Evolutionary conservation across 2,329 filamentous ascomycete genomes (phyloP), one percentile per base, ranked within the genome.

Genomic region (Fusarium armeniacum): DNA sequence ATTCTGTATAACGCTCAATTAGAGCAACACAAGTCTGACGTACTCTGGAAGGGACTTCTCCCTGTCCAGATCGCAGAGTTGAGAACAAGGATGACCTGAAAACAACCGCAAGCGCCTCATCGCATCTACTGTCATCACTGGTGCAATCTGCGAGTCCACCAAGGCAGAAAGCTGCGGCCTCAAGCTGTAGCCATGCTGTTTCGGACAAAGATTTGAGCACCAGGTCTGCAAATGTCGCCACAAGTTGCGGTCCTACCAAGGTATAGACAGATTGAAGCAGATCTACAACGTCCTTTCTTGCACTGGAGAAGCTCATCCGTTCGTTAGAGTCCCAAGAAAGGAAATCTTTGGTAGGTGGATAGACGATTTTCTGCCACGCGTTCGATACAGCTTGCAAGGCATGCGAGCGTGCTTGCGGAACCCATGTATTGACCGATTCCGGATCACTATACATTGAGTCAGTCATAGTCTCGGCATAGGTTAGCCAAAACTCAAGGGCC

Each of bases 401-500:
- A 35, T 90, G 84, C 10, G 82, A 79, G 51, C 89, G 84, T 3
- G 90, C 89, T 10, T 83, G 78, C 10, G 82, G 79, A 50, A 90
- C 83, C 90, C 90, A 93, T 9, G 79, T 71, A 4, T 82, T 78
- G 7, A 81, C 79, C 6, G 79, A 76, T 6, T 80, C 79, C 26
- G 85, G 82, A n/a, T 83, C 83, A 2, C 85, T 84, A 64, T 84
- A 87, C 46, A 86, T 80, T 12, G 80, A 83, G 75, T 89, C 91
- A 63, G 84, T 87, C 82, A 89, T 84, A 15, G 87, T 87, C 78
- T 94, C 92, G 8, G 92, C 87, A 76, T 90, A 93, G 1, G 88
- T 90, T 20, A 88, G 90, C 93, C 93, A 96, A 76, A 96, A 95
- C 73, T 96, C 92, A 16, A 95, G 84, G 1, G 90, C 88, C 2